Percentiles rank a stretch among this genome's conserved stretches.
Evolutionary conservation across 139 green algal species (phyloP).

Genomic region (Eudorina sp.): DNA sequence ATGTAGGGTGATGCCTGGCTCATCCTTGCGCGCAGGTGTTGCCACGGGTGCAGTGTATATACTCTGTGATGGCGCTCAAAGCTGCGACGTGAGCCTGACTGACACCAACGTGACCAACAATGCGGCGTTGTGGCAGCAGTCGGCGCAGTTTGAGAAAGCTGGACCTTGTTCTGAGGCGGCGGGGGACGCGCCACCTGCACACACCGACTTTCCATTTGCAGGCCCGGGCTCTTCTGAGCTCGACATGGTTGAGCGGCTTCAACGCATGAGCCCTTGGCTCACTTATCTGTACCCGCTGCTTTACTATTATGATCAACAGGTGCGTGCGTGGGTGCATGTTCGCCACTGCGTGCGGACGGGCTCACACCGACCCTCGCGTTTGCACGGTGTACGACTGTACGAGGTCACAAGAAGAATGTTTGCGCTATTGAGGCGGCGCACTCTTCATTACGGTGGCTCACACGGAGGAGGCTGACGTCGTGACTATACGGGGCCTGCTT

Average conservation of each 20-base stretch:
- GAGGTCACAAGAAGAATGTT: neutral
- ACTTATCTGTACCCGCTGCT: conserved; percentile 19
- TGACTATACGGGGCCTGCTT: no score
- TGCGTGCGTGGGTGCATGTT: neutral
- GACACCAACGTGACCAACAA: conserved; percentile 1
- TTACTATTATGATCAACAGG: neutral
- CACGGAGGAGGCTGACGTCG: no score
- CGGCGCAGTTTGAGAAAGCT: no score
- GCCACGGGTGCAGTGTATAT: conserved; percentile 12
- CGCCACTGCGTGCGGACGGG: no score
- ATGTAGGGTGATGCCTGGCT: no score
- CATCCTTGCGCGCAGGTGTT: neutral
- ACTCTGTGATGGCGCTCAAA: neutral
- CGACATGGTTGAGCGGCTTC: neutral
- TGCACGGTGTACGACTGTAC: no score
- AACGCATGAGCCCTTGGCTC: conserved; percentile 5
- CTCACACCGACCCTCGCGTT: no score
- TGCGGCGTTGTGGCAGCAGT: conserved; percentile 10
- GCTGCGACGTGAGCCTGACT: neutral
- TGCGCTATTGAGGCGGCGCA: neutral
- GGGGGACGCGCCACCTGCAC: neutral
- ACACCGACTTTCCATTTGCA: neutral
- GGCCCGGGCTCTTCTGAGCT: neutral
- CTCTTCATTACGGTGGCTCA: neutral
- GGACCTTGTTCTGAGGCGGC: no score